A percentile compares a stretch with the other conserved stretches of the same genome.
Conservation (phyloP, 352 stramenopile species). For the Globisporangium nodosum region DNA sequence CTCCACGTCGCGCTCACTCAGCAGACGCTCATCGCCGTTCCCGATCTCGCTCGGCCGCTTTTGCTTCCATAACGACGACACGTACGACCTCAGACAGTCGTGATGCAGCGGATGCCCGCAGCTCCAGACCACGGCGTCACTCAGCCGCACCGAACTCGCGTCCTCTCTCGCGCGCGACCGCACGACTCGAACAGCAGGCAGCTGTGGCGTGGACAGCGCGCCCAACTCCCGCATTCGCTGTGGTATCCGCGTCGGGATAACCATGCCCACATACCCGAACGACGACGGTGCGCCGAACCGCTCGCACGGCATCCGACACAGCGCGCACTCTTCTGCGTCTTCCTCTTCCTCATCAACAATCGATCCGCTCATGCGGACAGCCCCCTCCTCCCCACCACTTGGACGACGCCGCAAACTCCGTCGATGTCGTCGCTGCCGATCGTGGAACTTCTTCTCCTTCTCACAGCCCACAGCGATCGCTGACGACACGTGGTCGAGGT, state of each 20-base stretch:
- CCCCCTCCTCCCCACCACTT: not conserved
- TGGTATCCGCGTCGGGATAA: conserved; percentile 49
- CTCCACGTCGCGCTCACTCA: conserved; percentile 64
- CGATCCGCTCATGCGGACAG: conserved; percentile 4
- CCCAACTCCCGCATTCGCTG: conserved; percentile 21
- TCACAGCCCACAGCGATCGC: conserved; percentile 51
- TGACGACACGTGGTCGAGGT: conserved; percentile 60
- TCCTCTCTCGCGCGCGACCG: conserved; percentile 2
- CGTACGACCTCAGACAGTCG: conserved; percentile 62
- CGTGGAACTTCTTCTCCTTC: conserved; percentile 28
- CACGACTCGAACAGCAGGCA: conserved; percentile 4
- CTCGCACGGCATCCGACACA: conserved; percentile 63
- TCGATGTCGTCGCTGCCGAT: conserved; percentile 26
- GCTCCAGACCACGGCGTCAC: conserved; percentile 53
- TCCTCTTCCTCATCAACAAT: conserved; percentile 14
- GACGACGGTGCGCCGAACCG: conserved; percentile 26
- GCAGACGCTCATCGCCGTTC: conserved; percentile 49
- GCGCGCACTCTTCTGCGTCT: conserved; percentile 43
- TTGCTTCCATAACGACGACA: conserved; percentile 64
- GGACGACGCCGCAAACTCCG: conserved; percentile 21
- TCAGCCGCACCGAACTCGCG: conserved; percentile 5
- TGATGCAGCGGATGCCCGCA: conserved; percentile 72
- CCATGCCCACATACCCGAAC: conserved; percentile 69
- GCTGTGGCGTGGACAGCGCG: not conserved
- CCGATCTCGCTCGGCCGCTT: conserved; percentile 36